Conservation (phyloP, 768 basidiomycete genomes). For the Trametes villosa region DNA sequence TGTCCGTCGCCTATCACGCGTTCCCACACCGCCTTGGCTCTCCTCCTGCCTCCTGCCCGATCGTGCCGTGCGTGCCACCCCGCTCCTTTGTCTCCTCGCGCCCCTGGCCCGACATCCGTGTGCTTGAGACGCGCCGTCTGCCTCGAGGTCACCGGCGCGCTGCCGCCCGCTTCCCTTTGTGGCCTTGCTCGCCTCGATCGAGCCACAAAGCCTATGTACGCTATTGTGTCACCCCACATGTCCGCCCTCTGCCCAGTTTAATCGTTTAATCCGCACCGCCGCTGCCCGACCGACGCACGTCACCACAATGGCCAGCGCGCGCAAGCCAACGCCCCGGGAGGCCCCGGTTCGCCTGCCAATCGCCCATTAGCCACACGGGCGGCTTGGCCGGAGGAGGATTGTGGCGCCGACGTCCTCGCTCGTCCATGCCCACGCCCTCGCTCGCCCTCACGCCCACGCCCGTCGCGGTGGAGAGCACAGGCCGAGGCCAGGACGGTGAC, state of each 20-base stretch:
- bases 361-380: conserved; percentile 8
- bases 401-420: conserved; percentile 20
- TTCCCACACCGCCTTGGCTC: neutral
- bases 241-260: neutral
- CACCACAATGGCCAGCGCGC: neutral
- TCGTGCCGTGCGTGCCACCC: conserved; percentile 1
- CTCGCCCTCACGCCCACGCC: neutral
- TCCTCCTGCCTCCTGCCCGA: neutral
- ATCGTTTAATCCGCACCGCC: neutral
- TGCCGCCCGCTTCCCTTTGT: neutral
- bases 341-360: neutral
- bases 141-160: conserved; percentile 1
- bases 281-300: neutral
- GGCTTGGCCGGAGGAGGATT: conserved; percentile 14
- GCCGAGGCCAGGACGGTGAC: neutral
- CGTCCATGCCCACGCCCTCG: neutral
- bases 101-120: conserved; percentile 8
- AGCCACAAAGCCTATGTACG: conserved; percentile 14
- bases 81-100: conserved; percentile 5
- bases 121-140: neutral
- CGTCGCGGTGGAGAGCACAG: neutral
- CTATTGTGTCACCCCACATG: conserved; percentile 12
- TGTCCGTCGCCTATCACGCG: conserved; percentile 13
- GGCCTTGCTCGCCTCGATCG: conserved; percentile 10
- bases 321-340: neutral